Percentiles rank a stretch among this genome's conserved stretches.
Conservation (phyloP, 2,329 filamentous ascomycete species). For the Ampelomyces quisqualis region DNA sequence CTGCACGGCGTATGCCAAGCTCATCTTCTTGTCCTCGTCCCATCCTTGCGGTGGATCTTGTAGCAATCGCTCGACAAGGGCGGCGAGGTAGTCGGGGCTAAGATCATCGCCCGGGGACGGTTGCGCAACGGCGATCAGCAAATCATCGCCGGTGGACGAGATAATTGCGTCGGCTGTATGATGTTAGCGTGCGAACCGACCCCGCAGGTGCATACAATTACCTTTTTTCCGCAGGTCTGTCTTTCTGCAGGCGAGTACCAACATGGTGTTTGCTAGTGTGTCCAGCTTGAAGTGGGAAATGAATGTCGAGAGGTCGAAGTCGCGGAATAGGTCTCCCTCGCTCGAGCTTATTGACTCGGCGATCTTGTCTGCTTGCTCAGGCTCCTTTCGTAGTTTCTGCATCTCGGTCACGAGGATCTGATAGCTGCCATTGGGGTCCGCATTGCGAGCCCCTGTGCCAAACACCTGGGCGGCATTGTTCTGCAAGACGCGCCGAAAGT, state of each 20-base stretch:
- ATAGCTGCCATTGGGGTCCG: conserved; percentile 78
- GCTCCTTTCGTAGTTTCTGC: conserved; percentile 77
- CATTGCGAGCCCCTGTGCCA: conserved; percentile 70
- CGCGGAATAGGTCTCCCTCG: conserved; percentile 89
- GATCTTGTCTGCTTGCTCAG: conserved; percentile 83
- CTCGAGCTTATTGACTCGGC: conserved; percentile 89
- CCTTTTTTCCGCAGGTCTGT: conserved; percentile 87
- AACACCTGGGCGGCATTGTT: conserved; percentile 93
- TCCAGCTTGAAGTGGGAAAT: conserved; percentile 96
- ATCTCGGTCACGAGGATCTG: conserved; percentile 80
- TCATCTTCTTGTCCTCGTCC: conserved; percentile 70
- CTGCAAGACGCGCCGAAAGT: conserved; percentile 88
- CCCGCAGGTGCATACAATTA: conserved; percentile 46
- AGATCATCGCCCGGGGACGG: conserved; percentile 65
- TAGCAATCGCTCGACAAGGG: conserved; percentile 82
- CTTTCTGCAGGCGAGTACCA: conserved; percentile 85
- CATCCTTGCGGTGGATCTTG: conserved; percentile 85
- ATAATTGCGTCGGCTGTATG: conserved; percentile 81
- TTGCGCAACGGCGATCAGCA: conserved; percentile 73
- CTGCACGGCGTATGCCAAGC: conserved; percentile 63
- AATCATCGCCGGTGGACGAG: conserved; percentile 73
- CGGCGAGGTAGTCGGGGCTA: conserved; percentile 68
- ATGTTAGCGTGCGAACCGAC: conserved; percentile 13
- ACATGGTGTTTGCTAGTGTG: conserved; percentile 79
- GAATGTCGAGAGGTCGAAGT: conserved; percentile 94